Conservation (phyloP, 2,329 filamentous ascomycete species). For the Colletotrichum filicis region DNA sequence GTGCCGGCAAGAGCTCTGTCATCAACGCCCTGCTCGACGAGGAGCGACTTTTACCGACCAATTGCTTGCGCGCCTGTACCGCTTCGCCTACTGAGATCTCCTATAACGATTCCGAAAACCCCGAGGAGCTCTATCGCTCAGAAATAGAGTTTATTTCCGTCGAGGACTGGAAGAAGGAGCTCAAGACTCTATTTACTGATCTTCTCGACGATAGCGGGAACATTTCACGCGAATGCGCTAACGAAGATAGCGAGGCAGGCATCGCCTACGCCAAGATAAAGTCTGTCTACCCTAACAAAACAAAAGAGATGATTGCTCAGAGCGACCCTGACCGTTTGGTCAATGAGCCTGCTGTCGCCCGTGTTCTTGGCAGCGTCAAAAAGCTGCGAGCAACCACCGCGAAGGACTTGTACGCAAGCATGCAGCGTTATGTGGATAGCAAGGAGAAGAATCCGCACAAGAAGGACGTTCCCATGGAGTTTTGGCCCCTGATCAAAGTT, state of each 20-base stretch:
- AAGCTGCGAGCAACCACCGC: slow-evolving; percentile 37
- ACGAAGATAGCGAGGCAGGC: slow-evolving; percentile 55
- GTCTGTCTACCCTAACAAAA: slow-evolving; percentile 54
- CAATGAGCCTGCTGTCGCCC: slow-evolving; percentile 37
- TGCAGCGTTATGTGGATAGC: slow-evolving; percentile 45
- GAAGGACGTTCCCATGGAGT: slow-evolving; percentile 40
- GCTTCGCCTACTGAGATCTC: slow-evolving; percentile 70
- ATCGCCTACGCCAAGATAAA: slow-evolving; percentile 56
- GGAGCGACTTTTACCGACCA: slow-evolving; percentile 58
- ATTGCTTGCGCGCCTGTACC: slow-evolving; percentile 70
- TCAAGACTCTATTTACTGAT: slow-evolving; percentile 60
- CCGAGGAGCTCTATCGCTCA: slow-evolving; percentile 56
- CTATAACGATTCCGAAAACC: slow-evolving; percentile 61
- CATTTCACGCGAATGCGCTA: slow-evolving; percentile 47
- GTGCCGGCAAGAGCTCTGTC: slow-evolving; percentile 70
- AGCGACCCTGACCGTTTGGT: slow-evolving; percentile 37
- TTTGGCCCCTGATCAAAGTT: slow-evolving; percentile 65
- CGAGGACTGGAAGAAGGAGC: slow-evolving; percentile 64
- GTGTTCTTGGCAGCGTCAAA: slow-evolving; percentile 41
- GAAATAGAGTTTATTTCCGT: slow-evolving; percentile 68
- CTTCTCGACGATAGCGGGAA: slow-evolving; percentile 54
- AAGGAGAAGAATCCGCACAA: slow-evolving; percentile 40
- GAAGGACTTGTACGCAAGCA: slow-evolving; percentile 36
- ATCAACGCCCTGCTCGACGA: slow-evolving; percentile 74
- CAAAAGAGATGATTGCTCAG: slow-evolving; percentile 41